These are phyloP conservation scores for Plasmodium vinckei DNA, from an alignment of 169 alveolate species.

Conservation along the genomic window DNA sequence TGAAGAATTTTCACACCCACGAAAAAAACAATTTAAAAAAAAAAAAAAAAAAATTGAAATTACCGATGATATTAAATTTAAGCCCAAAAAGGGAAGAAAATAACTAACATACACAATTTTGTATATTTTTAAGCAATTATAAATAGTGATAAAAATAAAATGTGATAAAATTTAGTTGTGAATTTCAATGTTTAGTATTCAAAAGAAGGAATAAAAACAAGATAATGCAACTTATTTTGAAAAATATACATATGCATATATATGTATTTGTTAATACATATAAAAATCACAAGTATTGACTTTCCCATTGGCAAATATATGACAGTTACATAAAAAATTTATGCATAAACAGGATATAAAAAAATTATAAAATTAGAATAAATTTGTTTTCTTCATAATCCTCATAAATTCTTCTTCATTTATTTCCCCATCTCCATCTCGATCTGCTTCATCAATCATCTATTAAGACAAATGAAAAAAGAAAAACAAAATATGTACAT, in stretches of 20 bases:
- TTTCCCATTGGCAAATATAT: no score
- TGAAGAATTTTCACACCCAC: constrained; percentile 38
- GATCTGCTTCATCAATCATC: constrained; percentile 99
- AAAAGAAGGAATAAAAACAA: neutral
- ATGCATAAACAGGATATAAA: neutral
- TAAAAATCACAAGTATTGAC: no score
- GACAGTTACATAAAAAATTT: no score
- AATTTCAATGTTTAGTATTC: neutral
- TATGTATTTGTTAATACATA: no score
- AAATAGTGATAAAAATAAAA: no score
- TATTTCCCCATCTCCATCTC: constrained; percentile 98
- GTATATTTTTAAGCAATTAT: neutral
- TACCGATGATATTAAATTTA: constrained; percentile 38
- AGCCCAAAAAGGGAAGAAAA: neutral
- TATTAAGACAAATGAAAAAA: constrained; percentile 74
- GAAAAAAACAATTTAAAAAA: constrained; percentile 58
- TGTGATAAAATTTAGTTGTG: neutral
- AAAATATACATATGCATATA: neutral
- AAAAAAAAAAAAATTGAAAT: constrained; percentile 48
- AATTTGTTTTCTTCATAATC: constrained; percentile 97
- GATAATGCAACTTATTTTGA: neutral
- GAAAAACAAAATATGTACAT: neutral
- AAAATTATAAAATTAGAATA: constrained; percentile 84
- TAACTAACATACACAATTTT: neutral
- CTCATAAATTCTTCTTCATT: constrained; percentile 97